Percentiles rank a stretch among this genome's conserved stretches.
These are phyloP conservation scores for Pseudozyma hubeiensis DNA, from an alignment of 1,284 basidiomycete species.

Conservation along the genomic window DNA sequence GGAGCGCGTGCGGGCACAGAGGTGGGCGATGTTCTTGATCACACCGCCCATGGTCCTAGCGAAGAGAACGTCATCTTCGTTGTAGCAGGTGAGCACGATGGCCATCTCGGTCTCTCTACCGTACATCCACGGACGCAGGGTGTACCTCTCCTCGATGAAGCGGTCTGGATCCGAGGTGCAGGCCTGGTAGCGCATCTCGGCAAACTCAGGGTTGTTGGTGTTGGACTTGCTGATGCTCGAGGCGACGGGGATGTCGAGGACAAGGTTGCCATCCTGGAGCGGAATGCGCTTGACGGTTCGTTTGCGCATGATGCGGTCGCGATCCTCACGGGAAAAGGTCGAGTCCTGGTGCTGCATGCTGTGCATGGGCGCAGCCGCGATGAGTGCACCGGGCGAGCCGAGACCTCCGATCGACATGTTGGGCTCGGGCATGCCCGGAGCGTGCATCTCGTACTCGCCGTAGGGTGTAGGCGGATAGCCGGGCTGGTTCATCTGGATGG, in stretches of 20 bases:
- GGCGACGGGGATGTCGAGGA: constrained; percentile 68
- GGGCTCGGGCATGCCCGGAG: constrained; percentile 27
- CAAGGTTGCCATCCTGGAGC: constrained; percentile 68
- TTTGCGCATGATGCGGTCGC: constrained; percentile 57
- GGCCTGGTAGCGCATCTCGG: constrained; percentile 73
- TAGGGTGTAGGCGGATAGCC: constrained; percentile 31
- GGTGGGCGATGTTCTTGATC: constrained; percentile 74
- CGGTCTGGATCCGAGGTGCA: constrained; percentile 77
- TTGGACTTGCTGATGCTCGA: constrained; percentile 68
- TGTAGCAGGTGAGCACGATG: constrained; percentile 83
- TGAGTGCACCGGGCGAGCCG: constrained; percentile 37
- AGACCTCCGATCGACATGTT: constrained; percentile 22
- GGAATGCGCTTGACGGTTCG: constrained; percentile 69
- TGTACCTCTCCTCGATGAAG: constrained; percentile 84
- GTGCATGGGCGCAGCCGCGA: constrained; percentile 39
- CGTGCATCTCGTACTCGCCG: constrained; percentile 22
- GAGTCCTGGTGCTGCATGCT: constrained; percentile 26
- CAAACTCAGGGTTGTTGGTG: constrained; percentile 84
- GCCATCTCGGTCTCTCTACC: constrained; percentile 86
- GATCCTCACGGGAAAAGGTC: constrained; percentile 32
- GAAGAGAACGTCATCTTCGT: constrained; percentile 92
- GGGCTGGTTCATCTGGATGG: constrained; percentile 36
- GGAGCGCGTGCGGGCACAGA: constrained; percentile 91
- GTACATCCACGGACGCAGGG: constrained; percentile 84
- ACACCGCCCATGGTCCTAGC: constrained; percentile 94